Conservation (phyloP, 192 early-diverging fungal species). For the Backusella mclennaniae region DNA sequence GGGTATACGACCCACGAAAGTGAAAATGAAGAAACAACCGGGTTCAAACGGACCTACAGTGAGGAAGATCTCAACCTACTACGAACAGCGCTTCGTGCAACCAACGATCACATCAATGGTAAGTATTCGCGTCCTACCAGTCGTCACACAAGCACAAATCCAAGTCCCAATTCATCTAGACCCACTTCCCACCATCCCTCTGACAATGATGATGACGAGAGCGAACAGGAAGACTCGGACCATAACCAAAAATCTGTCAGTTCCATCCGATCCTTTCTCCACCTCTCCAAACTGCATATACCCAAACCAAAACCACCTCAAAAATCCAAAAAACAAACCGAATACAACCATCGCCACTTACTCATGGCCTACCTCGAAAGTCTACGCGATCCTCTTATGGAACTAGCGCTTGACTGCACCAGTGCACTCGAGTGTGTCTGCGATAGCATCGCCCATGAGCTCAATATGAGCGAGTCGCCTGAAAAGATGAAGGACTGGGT, state of each 20-base stretch:
- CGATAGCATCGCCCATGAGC: conserved; percentile 16
- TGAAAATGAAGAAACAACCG: background rate
- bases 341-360: conserved; percentile 45
- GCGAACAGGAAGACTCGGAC: conserved; percentile 10
- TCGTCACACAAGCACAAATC: background rate
- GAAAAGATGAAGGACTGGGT: conserved; percentile 14
- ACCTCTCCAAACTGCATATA: background rate
- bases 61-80: conserved; percentile 16
- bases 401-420: conserved; percentile 38
- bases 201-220: background rate
- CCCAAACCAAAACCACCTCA: conserved; percentile 22
- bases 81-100: conserved; percentile 22
- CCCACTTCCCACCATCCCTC: background rate
- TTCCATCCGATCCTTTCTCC: conserved; percentile 21
- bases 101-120: conserved; percentile 6
- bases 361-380: conserved; percentile 50
- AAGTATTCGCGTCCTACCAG: background rate
- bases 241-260: conserved; percentile 29
- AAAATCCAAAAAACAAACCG: conserved; percentile 42
- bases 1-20: background rate
- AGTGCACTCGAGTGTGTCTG: conserved; percentile 22
- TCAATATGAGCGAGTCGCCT: conserved; percentile 24
- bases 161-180: background rate
- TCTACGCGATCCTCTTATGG: conserved; percentile 47
- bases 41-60: background rate